phyloP scores from a whole-genome alignment of 257 asterid species.

The Nicotiana attenuata region DNA sequence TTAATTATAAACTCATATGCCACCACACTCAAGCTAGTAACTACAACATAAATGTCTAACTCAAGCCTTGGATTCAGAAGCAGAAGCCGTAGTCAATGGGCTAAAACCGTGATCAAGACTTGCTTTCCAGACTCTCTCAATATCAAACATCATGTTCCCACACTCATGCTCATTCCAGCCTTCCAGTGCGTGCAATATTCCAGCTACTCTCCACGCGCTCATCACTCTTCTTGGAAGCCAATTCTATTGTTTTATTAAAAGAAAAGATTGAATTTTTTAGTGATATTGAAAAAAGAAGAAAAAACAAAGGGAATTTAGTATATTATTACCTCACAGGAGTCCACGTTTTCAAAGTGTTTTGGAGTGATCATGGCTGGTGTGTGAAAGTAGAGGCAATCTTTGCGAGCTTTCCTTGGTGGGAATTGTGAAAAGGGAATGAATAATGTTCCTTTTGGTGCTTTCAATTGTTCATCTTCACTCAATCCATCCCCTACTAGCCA shows the following conservation, averaged over 20 bases:
- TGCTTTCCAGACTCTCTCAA: conserved; percentile 30
- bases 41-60: not conserved
- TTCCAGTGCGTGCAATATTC: conserved; percentile 31
- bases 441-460: conserved; percentile 41
- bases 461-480: conserved; percentile 33
- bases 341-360: conserved; percentile 37
- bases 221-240: conserved; percentile 40
- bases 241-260: conserved; percentile 17
- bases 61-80: not conserved
- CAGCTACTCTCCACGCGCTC: conserved; percentile 40
- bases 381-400: conserved; percentile 35
- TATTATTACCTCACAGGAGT: conserved; percentile 47
- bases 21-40: not conserved
- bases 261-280: not conserved
- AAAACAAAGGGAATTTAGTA: not conserved
- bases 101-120: conserved; percentile 34
- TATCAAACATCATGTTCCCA: conserved; percentile 19
- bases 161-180: conserved; percentile 31
- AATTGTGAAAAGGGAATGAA: conserved; percentile 42
- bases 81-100: conserved; percentile 13
- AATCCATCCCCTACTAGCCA: conserved; percentile 51
- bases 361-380: conserved; percentile 50
- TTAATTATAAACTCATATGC: not conserved
- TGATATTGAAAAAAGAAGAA: not conserved
- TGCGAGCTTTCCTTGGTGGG: conserved; percentile 39